Conservation (phyloP, 2,329 filamentous ascomycete species). For the Colletotrichum brevisporum region DNA sequence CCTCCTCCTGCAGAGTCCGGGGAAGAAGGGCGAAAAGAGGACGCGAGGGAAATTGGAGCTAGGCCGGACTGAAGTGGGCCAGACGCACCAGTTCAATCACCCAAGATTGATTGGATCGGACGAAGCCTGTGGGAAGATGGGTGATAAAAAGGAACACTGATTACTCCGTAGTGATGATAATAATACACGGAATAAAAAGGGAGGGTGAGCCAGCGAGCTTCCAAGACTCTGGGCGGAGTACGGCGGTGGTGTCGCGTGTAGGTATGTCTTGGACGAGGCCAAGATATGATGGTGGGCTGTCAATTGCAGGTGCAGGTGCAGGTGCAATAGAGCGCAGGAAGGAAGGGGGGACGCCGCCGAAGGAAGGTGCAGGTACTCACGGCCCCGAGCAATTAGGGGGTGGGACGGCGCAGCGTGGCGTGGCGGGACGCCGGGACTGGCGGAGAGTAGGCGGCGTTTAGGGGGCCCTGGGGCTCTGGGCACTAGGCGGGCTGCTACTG, state of each 20-base stretch:
- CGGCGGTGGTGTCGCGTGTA: background rate
- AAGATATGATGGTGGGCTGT: constrained; percentile 10
- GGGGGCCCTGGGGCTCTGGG: too few species aligned
- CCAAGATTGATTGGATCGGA: constrained; percentile 30
- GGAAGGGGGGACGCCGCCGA: too few species aligned
- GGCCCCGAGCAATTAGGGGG: constrained; percentile 11
- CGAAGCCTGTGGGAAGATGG: background rate
- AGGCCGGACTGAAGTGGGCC: constrained; percentile 23
- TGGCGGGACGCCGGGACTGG: constrained; percentile 25
- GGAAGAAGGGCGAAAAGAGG: constrained; percentile 23
- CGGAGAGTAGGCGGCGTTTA: constrained; percentile 7
- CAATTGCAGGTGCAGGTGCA: constrained; percentile 22
- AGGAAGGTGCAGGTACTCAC: background rate
- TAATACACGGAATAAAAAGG: background rate
- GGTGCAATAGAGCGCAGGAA: constrained; percentile 10
- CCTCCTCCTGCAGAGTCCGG: constrained; percentile 33
- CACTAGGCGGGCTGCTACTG: too few species aligned
- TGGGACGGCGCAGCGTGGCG: constrained; percentile 26
- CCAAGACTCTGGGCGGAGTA: background rate
- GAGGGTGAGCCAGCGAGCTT: constrained; percentile 9
- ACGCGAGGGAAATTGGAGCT: constrained; percentile 23
- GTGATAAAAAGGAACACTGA: background rate
- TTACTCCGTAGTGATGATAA: background rate
- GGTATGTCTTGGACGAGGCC: constrained; percentile 21
- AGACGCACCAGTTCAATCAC: constrained; percentile 8